phyloP scores from a whole-genome alignment of 2,329 filamentous ascomycete genomes.

The Colletotrichum paranaense region DNA sequence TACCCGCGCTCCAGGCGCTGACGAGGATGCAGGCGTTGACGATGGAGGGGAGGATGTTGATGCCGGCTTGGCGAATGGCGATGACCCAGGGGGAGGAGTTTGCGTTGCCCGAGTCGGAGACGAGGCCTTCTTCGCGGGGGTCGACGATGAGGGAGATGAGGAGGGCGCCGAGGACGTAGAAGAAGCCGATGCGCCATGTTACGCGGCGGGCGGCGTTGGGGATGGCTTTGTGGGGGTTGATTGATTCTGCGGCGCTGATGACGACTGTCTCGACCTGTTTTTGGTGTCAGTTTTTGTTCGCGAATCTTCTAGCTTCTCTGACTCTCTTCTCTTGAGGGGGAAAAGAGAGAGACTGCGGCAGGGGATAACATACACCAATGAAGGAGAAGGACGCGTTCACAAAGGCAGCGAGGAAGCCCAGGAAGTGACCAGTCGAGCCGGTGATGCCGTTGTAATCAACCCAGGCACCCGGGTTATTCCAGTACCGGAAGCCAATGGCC shows the following conservation, averaged over 20 bases:
- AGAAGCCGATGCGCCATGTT: constrained; percentile 56
- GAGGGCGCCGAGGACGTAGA: constrained; percentile 57
- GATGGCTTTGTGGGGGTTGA: constrained; percentile 54
- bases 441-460: constrained; percentile 61
- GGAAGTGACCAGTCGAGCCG: constrained; percentile 62
- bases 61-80: constrained; percentile 52
- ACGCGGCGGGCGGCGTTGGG: constrained; percentile 57
- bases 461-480: constrained; percentile 55
- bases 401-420: constrained; percentile 66
- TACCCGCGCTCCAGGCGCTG: constrained; percentile 56
- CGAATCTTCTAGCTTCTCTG: not conserved
- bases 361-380: constrained; percentile 17
- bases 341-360: not conserved
- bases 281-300: constrained; percentile 37
- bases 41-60: constrained; percentile 54
- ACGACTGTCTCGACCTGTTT: constrained; percentile 51
- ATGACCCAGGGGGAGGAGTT: constrained; percentile 59
- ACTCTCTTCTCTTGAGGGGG: not conserved
- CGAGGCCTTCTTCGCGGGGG: constrained; percentile 52
- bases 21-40: constrained; percentile 62
- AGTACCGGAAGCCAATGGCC: constrained; percentile 57
- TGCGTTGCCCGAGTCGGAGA: constrained; percentile 46
- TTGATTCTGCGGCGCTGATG: constrained; percentile 55
- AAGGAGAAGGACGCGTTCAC: constrained; percentile 55
- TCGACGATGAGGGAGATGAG: constrained; percentile 57